Evolutionary conservation across 2,329 filamentous ascomycete species (phyloP), one percentile per base, ranked within the genome.

Genomic region (Parasarocladium wereldwijsianum): DNA sequence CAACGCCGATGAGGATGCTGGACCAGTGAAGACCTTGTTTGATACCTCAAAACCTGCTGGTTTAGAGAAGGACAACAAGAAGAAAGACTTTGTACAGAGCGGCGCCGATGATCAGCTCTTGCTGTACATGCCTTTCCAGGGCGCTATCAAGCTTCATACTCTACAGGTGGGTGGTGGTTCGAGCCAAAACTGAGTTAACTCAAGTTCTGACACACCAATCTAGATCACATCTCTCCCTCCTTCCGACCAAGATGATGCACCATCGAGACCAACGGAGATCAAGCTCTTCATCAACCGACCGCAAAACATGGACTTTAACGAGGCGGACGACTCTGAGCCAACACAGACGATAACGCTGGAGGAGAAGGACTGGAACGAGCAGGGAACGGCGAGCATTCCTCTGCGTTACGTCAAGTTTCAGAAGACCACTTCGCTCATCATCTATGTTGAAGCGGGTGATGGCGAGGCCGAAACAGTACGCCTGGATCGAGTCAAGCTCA

Each of bases 321-420:
- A 98, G 52, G 87, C 87, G 21, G 87, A 94, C 35, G 83, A 87
- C 45, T 76, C 81, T 31, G 66, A 76, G 28, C 69, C 82, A 1
- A 86, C 82, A 11, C 90, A 98, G 55, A 67, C 65, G 31, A 72
- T 94, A 35, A 76, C 76, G 43, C 64, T 98, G 24, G 63, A 66
- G 36, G 62, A 75, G 26, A 64, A 68, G 31, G 83, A 93, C 46
- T 98, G 90, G 87, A 81, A 85, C 51, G 61, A 66, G 25, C 72
- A 81, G 10, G 78, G 75, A 30, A 87, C 82, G 7, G 78, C 73
- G 10, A 80, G 65, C 43, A 58, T 87, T 32, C 57, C 67, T 25
- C 58, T 96, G 43, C 80, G 86, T 10, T 94, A 87, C 47, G 90
- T 98, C 56, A 94, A 94, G 60, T 98, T 96, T 63, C 90, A 96